A percentile compares a stretch with the other conserved stretches of the same genome.
phyloP scores from a whole-genome alignment of 2,329 filamentous ascomycete genomes.

The Annulohypoxylon truncatum region DNA sequence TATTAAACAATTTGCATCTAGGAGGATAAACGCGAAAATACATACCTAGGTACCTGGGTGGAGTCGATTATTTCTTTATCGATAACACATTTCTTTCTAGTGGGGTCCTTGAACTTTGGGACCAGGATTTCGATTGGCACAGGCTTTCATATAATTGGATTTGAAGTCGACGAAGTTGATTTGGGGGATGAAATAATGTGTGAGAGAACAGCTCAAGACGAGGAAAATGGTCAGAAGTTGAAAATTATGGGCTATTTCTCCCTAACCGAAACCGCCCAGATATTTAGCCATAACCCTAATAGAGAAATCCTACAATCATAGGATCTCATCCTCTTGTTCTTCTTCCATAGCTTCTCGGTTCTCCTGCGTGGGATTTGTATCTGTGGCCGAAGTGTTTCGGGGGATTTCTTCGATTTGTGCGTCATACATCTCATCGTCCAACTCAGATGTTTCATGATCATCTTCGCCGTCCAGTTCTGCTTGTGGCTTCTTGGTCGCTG shows the following conservation, averaged over 20 bases:
- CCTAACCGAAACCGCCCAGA: constrained; percentile 25
- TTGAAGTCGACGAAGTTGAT: neutral
- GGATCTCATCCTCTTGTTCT: constrained; percentile 40
- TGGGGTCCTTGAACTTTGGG: neutral
- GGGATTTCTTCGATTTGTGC: constrained; percentile 26
- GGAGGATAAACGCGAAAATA: neutral
- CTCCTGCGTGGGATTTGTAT: constrained; percentile 15
- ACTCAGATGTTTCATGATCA: constrained; percentile 39
- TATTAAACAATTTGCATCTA: neutral
- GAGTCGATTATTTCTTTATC: neutral
- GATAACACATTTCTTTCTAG: constrained; percentile 8
- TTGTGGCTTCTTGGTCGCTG: constrained; percentile 27
- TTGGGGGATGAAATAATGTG: neutral
- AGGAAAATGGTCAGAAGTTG: neutral
- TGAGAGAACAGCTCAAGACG: neutral
- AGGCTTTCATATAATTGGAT: neutral
- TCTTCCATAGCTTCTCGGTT: constrained; percentile 14
- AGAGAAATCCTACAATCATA: constrained; percentile 22
- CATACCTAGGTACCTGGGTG: neutral
- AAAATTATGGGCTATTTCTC: neutral
- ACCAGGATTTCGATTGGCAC: neutral
- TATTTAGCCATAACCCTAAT: neutral
- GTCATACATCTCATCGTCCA: constrained; percentile 45
- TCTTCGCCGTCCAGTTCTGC: constrained; percentile 29
- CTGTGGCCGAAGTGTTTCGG: constrained; percentile 4